Percentiles rank a stretch among this genome's conserved stretches.
Conservation (phyloP, 805 yeast species). For the Cephaloascus fragrans region DNA sequence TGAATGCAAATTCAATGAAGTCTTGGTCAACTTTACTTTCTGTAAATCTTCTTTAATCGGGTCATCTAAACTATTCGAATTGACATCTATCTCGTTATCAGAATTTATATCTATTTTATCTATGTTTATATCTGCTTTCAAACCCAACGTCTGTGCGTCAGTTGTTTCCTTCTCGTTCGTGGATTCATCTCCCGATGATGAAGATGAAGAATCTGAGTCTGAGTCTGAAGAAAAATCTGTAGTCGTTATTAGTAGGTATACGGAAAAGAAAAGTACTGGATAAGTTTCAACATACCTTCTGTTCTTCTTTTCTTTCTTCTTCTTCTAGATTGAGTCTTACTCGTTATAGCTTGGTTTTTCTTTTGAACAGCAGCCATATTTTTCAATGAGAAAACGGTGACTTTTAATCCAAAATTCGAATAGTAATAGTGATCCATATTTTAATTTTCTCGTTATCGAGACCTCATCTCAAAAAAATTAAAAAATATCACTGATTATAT, state of each 20-base stretch:
- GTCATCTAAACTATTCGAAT: background rate
- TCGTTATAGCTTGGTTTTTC: background rate
- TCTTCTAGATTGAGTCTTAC: background rate
- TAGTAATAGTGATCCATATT: too few relatives aligned
- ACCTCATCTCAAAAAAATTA: too few relatives aligned
- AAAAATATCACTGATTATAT: too few relatives aligned
- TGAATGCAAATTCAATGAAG: background rate
- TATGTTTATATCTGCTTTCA: background rate
- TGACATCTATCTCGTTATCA: background rate
- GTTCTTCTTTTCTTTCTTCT: constrained; percentile 3
- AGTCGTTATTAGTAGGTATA: background rate
- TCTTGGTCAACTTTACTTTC: background rate
- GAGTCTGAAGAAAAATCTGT: constrained; percentile 3
- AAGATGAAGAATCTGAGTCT: background rate
- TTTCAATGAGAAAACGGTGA: too few relatives aligned
- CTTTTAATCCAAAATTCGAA: too few relatives aligned
- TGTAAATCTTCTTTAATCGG: background rate
- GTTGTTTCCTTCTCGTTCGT: background rate
- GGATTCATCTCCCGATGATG: background rate
- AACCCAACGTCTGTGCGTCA: too few relatives aligned
- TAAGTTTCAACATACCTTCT: constrained; percentile 1
- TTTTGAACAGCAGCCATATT: background rate
- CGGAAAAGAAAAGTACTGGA: background rate
- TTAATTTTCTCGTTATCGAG: too few relatives aligned
- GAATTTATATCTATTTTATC: constrained; percentile 1